Evolutionary conservation across 73 alveolate species (phyloP), one percentile per base, ranked within the genome.

Genomic region (Stentor roeselii): DNA sequence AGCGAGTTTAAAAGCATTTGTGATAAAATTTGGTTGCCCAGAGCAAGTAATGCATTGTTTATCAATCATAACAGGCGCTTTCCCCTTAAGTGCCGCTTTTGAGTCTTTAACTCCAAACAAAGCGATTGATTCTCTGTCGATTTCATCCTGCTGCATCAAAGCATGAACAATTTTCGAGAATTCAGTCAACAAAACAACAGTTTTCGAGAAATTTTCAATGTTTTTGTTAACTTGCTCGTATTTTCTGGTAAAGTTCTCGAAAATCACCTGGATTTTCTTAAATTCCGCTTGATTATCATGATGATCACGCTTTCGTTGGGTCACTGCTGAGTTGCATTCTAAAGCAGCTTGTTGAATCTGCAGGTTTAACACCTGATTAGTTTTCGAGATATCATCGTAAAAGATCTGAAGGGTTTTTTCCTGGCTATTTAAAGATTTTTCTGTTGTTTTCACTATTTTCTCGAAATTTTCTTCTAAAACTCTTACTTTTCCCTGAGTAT

Each of bases 1-100:
- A 36, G 92, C 92, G 86, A 86, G 60, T 86, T 86, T 86, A 40
- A 86, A 86, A 39, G 86, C 92, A 36, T 83, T 83, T 30, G 84
- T 59, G 3, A 86, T 67, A 4, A 86, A 2, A 2, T 78, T 77
- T 39, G 82, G 59, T 36, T 86, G 75, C 37, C 87, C 88, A 36
- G 85, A 42, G 50, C 92, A 86, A 0, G 89, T 40, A 36, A 86
- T 21, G 82, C 92, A 86, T 21, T 42, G n/a, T 76, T 34, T 76
- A 3, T 76, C 84, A 36, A 76, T 15, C 36, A 11, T 35, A 41
- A 76, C 84, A 1, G 84, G 67, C 41, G 37, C 21, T 67, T 32
- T 67, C 34, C 21, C 14, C 14, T 15, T 34, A 67, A 30, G 27
- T 1, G 41, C 67, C 21, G 67, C 6, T 50, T 50, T 50, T 0